Evolutionary conservation across 192 early-diverging fungal species (phyloP), one percentile per base, ranked within the genome.

Genomic region (Coemansia umbellata): DNA sequence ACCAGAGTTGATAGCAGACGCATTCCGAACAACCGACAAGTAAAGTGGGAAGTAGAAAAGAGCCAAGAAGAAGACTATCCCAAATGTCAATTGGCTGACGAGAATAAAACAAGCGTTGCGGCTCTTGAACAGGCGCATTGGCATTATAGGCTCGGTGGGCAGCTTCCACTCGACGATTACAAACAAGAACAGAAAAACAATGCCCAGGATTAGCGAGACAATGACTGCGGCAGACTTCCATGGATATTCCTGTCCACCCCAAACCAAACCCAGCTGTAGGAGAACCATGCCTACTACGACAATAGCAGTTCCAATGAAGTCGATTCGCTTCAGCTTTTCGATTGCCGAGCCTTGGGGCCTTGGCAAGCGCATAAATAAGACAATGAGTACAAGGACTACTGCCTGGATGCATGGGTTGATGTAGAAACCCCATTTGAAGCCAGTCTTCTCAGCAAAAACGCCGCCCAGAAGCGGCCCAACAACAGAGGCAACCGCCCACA

Each of bases 251-350:
- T 75, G 74, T 17, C 91, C 93, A 35, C 91, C 92, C 70, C 85
- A 84, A n/a, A 85, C 82, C 15, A 88, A 68, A 0, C 87, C 88
- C 7, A 89, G 68, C 30, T 91, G 74, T 28, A 96, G 55, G 30
- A 79, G 63, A 8, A 83, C 63, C 24, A 85, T 83, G 10, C 83
- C 78, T n/a, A 60, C 35, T 17, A 86, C 63, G 18, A 91, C 36
- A 0, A 79, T 18, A 5, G 69, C 7, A 18, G 80, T 74, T 17
- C 90, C 90, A 9, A 84, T 40, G 49, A 78, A 87, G 60, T 91
- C 90, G 42, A 92, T 79, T 15, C 82, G 74, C 43, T 66, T 53
- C 10, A 89, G 47, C 61, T 90, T 88, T 14, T 67, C 58, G 21
- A 53, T 33, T 8, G 50, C 50, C 1, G 53, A 63, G 39, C 63